A percentile compares a stretch with the other conserved stretches of the same genome.
Conservation (phyloP, 73 alveolate genomes). For the Tetrahymena malaccensis region DNA sequence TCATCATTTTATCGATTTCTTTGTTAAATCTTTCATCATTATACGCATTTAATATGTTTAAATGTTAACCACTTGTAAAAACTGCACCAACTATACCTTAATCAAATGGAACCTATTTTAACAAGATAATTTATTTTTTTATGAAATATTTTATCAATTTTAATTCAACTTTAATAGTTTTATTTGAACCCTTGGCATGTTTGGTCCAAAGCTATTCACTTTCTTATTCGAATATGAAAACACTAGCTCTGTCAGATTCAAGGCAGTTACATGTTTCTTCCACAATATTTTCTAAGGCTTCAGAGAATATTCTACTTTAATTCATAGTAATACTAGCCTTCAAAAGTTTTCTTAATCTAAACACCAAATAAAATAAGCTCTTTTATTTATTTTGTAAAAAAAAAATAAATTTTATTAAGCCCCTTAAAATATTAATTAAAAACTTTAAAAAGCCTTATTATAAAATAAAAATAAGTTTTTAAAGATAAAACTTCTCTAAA, state of each 20-base stretch:
- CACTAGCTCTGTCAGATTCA: not conserved
- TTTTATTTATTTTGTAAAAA: not conserved
- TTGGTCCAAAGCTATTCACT: not conserved
- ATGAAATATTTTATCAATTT: not conserved
- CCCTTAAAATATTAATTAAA: too few species aligned
- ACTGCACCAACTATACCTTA: slow-evolving; percentile 52
- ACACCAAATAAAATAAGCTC: not conserved
- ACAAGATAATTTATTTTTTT: not conserved
- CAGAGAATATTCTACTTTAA: not conserved
- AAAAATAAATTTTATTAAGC: too few species aligned
- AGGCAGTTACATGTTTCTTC: not conserved
- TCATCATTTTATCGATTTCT: slow-evolving; percentile 54
- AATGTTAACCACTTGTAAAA: slow-evolving; percentile 30
- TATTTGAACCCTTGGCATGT: not conserved
- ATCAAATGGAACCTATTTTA: slow-evolving; percentile 46
- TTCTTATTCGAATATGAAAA: not conserved
- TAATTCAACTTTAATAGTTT: not conserved
- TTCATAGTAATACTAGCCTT: not conserved
- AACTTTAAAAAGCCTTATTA: too few species aligned
- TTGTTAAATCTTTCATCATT: slow-evolving; percentile 49
- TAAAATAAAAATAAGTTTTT: too few species aligned
- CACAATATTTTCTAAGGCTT: not conserved
- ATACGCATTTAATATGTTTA: slow-evolving; percentile 55
- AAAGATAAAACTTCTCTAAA: too few species aligned
- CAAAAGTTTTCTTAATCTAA: not conserved